Evolutionary conservation across 371 early-diverging fungal genomes (phyloP).

Genomic region (Lichtheimia hyalospora): DNA sequence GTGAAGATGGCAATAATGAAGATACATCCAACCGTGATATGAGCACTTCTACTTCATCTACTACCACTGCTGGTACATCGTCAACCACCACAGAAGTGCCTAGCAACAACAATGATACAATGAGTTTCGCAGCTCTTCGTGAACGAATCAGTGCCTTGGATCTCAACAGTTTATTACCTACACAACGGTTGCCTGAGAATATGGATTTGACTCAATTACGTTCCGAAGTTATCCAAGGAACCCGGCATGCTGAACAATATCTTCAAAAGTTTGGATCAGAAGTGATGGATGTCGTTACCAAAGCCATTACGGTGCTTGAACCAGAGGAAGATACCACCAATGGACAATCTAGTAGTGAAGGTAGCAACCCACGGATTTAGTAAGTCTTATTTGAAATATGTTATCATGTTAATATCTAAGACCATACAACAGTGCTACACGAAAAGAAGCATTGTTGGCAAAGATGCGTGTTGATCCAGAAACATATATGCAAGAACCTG

Average conservation of each 20-base stretch:
- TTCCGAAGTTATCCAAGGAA: conserved; percentile 36
- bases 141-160: conserved; percentile 7
- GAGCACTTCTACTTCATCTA: conserved; percentile 8
- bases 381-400: background rate
- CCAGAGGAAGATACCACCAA: conserved; percentile 21
- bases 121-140: conserved; percentile 5
- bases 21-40: conserved; percentile 7
- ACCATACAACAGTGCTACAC: conserved; percentile 28
- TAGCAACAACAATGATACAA: background rate
- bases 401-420: conserved; percentile 19
- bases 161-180: conserved; percentile 5
- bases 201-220: conserved; percentile 38
- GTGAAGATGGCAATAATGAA: conserved; percentile 30
- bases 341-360: background rate
- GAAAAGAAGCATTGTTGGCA: conserved; percentile 42
- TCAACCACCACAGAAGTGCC: background rate
- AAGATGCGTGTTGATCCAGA: conserved; percentile 36
- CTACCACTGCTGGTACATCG: conserved; percentile 3
- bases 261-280: conserved; percentile 45
- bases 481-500: conserved; percentile 23
- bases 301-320: conserved; percentile 38
- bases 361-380: conserved; percentile 6
- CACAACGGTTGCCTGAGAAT: conserved; percentile 38
- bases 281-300: conserved; percentile 34
- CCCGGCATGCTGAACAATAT: conserved; percentile 50